Percentiles rank a stretch among this genome's conserved stretches.
phyloP scores from a whole-genome alignment of 768 basidiomycete species.

The Naganishia randhawae region DNA sequence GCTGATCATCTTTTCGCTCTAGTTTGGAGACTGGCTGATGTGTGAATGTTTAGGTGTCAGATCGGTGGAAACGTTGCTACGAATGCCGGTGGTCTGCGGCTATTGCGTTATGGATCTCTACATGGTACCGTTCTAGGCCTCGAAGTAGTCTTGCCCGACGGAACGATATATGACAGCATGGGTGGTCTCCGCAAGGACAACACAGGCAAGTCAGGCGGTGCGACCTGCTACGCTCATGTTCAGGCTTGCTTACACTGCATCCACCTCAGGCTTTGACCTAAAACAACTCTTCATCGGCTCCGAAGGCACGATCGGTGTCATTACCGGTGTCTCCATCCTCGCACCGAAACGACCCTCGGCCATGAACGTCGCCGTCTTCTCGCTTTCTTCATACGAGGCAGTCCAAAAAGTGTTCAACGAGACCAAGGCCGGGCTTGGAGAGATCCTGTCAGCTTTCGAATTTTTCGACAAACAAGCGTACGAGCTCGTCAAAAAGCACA shows the following conservation, averaged over 20 bases:
- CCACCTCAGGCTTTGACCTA: constrained; percentile 69
- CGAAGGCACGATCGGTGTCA: constrained; percentile 91
- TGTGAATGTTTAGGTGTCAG: constrained; percentile 61
- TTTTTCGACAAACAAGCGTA: constrained; percentile 78
- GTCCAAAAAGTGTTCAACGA: constrained; percentile 79
- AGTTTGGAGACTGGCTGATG: background rate
- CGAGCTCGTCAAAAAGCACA: constrained; percentile 54
- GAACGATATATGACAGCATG: constrained; percentile 80
- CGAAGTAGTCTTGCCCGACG: constrained; percentile 92
- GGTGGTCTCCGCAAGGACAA: constrained; percentile 93
- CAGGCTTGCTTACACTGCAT: constrained; percentile 53
- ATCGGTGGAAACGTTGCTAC: constrained; percentile 96
- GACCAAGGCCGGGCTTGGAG: constrained; percentile 76
- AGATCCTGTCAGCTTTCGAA: constrained; percentile 96
- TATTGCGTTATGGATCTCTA: constrained; percentile 88
- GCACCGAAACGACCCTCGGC: constrained; percentile 73
- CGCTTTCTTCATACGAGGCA: constrained; percentile 77
- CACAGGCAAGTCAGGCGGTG: constrained; percentile 56
- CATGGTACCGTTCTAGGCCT: constrained; percentile 92
- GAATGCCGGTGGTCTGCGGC: constrained; percentile 92
- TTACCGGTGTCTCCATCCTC: constrained; percentile 91
- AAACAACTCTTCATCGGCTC: constrained; percentile 98
- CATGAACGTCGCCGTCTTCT: constrained; percentile 86
- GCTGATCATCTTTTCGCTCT: background rate
- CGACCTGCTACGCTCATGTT: background rate